A percentile compares a stretch with the other conserved stretches of the same genome.
Conservation (phyloP, 1,284 basidiomycete genomes). For the Melampsora abietis-canadensis region DNA sequence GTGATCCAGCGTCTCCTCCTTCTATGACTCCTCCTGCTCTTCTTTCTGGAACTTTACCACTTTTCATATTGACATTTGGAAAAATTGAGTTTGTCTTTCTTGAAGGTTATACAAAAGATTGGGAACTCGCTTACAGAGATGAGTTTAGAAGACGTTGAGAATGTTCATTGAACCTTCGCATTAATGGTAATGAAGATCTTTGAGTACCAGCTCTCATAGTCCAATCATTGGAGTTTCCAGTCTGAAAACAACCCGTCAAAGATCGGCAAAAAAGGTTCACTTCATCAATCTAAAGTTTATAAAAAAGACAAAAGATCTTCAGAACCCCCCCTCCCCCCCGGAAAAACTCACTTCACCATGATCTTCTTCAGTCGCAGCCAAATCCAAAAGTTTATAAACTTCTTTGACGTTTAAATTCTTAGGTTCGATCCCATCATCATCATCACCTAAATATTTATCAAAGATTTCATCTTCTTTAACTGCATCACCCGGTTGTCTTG, state of each 20-base stretch:
- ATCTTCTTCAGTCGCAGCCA: constrained; percentile 85
- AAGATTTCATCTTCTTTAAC: constrained; percentile 90
- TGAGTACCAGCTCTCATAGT: constrained; percentile 96
- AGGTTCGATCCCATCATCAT: constrained; percentile 73
- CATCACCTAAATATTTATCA: constrained; percentile 88
- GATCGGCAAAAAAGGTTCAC: neutral
- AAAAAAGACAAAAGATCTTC: neutral
- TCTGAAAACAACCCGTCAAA: constrained; percentile 56
- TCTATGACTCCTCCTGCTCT: constrained; percentile 34
- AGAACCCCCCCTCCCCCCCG: too few relatives aligned
- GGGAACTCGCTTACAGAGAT: constrained; percentile 51
- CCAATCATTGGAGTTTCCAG: constrained; percentile 78
- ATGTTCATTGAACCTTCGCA: constrained; percentile 96
- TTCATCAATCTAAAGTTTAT: neutral
- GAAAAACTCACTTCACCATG: constrained; percentile 69
- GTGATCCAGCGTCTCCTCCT: constrained; percentile 34
- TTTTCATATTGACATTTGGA: neutral
- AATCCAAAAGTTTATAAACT: constrained; percentile 60
- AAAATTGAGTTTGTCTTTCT: too few relatives aligned
- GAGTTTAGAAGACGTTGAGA: constrained; percentile 76
- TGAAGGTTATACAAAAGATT: neutral
- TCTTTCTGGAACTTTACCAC: constrained; percentile 27
- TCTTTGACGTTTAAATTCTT: constrained; percentile 10
- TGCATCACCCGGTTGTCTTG: constrained; percentile 77
- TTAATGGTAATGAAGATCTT: constrained; percentile 79